phyloP scores from a whole-genome alignment of 2,329 filamentous ascomycete genomes.

The Metarhizium guizhouense region DNA sequence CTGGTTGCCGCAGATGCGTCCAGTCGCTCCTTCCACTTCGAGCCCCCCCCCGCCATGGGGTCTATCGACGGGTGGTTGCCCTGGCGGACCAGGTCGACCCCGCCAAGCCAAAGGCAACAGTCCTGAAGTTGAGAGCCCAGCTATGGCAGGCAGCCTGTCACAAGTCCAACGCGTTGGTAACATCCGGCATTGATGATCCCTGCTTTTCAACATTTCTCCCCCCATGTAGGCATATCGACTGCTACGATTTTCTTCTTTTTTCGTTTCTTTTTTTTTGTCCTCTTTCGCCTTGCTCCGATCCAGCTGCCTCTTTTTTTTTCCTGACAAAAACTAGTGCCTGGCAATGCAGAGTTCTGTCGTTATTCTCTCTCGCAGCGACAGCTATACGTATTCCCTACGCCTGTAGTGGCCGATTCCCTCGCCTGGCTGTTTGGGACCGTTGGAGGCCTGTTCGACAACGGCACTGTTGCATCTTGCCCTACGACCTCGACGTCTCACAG shows the following conservation, averaged over 20 bases:
- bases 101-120: background rate
- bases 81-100: background rate
- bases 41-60: background rate
- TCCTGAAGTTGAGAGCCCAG: background rate
- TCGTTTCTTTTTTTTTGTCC: background rate
- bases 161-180: background rate
- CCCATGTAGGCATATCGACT: slow-evolving; percentile 1
- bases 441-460: background rate
- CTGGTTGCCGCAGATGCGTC: too few relatives aligned
- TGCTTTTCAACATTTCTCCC: background rate
- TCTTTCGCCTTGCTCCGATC: background rate
- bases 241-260: background rate
- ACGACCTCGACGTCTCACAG: background rate
- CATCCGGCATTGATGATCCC: slow-evolving; percentile 7
- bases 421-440: background rate
- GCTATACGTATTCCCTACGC: background rate
- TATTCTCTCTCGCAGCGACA: background rate
- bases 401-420: background rate
- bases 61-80: background rate
- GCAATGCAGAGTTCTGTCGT: background rate
- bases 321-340: background rate
- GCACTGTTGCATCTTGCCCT: background rate
- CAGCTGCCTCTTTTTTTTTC: background rate
- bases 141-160: background rate
- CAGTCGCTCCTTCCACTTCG: background rate